These are phyloP conservation scores for Cladosporium sp. DNA, from an alignment of 2,329 filamentous ascomycete genomes.

Conservation along the genomic window DNA sequence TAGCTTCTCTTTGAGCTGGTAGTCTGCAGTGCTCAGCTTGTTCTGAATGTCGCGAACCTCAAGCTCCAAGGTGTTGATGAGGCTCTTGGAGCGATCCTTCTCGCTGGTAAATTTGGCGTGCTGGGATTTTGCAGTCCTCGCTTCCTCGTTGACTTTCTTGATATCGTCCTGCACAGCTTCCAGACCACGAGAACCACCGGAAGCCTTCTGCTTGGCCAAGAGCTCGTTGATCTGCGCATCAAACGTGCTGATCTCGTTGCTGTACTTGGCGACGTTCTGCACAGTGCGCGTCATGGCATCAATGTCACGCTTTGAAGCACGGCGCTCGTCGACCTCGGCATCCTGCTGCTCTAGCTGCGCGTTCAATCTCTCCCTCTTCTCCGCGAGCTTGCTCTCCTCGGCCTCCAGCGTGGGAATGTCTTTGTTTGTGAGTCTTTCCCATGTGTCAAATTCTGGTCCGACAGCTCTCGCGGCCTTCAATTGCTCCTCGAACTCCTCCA, in stretches of 20 bases:
- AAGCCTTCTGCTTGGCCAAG: conserved; percentile 70
- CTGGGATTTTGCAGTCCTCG: conserved; percentile 62
- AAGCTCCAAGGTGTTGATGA: conserved; percentile 69
- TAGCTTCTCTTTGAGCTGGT: conserved; percentile 79
- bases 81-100: conserved; percentile 68
- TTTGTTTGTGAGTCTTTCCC: conserved; percentile 62
- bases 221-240: conserved; percentile 74
- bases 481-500: conserved; percentile 58
- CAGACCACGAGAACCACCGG: conserved; percentile 65
- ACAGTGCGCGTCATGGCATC: conserved; percentile 77
- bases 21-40: conserved; percentile 68
- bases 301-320: conserved; percentile 68
- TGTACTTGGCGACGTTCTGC: conserved; percentile 69
- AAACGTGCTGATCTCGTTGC: conserved; percentile 69
- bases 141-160: conserved; percentile 65
- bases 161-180: conserved; percentile 83
- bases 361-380: conserved; percentile 41
- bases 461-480: conserved; percentile 55
- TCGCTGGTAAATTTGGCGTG: conserved; percentile 68
- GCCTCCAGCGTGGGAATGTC: conserved; percentile 71
- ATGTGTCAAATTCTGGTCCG: conserved; percentile 71
- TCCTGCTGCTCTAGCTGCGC: conserved; percentile 63
- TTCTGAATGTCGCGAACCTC: conserved; percentile 73
- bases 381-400: conserved; percentile 57
- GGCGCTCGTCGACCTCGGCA: conserved; percentile 59